phyloP scores from a whole-genome alignment of 2,329 filamentous ascomycete species.

The Fusarium mangiferae region DNA sequence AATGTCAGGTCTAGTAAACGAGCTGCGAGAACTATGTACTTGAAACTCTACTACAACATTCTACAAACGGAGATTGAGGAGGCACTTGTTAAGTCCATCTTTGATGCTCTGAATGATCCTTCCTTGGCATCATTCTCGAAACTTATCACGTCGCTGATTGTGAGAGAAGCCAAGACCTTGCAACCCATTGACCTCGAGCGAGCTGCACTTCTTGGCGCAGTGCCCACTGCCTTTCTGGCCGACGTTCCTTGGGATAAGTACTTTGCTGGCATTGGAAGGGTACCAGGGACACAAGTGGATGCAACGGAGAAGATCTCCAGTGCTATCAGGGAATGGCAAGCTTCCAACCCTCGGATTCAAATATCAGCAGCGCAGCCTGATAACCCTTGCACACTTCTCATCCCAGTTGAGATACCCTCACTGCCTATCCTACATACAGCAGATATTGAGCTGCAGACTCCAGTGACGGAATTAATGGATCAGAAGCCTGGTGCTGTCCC shows the following conservation, averaged over 20 bases:
- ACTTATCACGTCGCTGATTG: slow-evolving; percentile 57
- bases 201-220: slow-evolving; percentile 62
- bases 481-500: slow-evolving; percentile 50
- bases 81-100: slow-evolving; percentile 58
- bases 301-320: slow-evolving; percentile 41
- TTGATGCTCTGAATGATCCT: slow-evolving; percentile 51
- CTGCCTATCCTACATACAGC: slow-evolving; percentile 86
- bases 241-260: slow-evolving; percentile 59
- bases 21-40: slow-evolving; percentile 62
- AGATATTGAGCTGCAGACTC: slow-evolving; percentile 66
- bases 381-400: slow-evolving; percentile 74
- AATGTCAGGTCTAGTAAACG: slow-evolving; percentile 48
- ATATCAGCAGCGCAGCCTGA: slow-evolving; percentile 37
- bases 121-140: slow-evolving; percentile 59
- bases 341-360: slow-evolving; percentile 41
- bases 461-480: slow-evolving; percentile 45
- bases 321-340: slow-evolving; percentile 50
- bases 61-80: slow-evolving; percentile 77
- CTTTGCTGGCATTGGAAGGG: slow-evolving; percentile 61
- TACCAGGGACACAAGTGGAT: slow-evolving; percentile 49
- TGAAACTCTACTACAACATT: slow-evolving; percentile 80
- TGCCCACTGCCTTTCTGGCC: slow-evolving; percentile 61
- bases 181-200: slow-evolving; percentile 65
- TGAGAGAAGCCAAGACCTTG: slow-evolving; percentile 57
- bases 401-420: slow-evolving; percentile 89